A percentile compares a stretch with the other conserved stretches of the same genome.
Conservation (phyloP, 108 stramenopile species). For the Cafeteria roenbergensis region DNA sequence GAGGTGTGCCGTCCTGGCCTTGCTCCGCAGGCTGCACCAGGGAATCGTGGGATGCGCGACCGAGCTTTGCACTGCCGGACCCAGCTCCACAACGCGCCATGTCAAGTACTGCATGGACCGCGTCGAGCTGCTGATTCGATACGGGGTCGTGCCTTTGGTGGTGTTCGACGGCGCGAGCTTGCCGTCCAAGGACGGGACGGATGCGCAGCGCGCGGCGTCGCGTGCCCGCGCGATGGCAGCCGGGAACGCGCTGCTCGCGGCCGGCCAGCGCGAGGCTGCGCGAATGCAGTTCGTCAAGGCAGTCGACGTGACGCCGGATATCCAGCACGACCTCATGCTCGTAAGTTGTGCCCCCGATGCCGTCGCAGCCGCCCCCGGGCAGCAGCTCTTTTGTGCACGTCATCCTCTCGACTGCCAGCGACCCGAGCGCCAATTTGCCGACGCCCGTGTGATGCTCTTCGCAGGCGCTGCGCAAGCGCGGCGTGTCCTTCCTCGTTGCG, state of each 20-base stretch:
- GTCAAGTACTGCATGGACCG: slow-evolving; percentile 37
- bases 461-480: slow-evolving; percentile 28
- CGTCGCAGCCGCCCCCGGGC: too few relatives aligned
- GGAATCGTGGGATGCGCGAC: too few relatives aligned
- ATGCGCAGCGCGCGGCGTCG: slow-evolving; percentile 33
- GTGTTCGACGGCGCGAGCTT: slow-evolving; percentile 63
- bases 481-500: slow-evolving; percentile 62
- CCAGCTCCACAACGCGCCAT: too few relatives aligned
- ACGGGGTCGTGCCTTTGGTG: slow-evolving; percentile 47
- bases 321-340: too few relatives aligned
- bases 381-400: too few relatives aligned
- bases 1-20: too few relatives aligned
- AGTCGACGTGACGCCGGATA: slow-evolving; percentile 26
- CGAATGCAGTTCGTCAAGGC: slow-evolving; percentile 50
- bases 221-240: slow-evolving; percentile 30
- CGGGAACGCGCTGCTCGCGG: slow-evolving; percentile 17
- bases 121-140: slow-evolving; percentile 29
- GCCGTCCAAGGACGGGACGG: slow-evolving; percentile 46
- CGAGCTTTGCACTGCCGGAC: too few relatives aligned
- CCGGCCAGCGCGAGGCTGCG: slow-evolving; percentile 44
- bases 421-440: too few relatives aligned
- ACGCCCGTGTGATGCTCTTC: background rate
- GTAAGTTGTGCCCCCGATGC: too few relatives aligned
- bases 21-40: too few relatives aligned
- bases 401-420: too few relatives aligned